phyloP scores from a whole-genome alignment of 179 eudicot species.

The Pouteria campechiana region DNA sequence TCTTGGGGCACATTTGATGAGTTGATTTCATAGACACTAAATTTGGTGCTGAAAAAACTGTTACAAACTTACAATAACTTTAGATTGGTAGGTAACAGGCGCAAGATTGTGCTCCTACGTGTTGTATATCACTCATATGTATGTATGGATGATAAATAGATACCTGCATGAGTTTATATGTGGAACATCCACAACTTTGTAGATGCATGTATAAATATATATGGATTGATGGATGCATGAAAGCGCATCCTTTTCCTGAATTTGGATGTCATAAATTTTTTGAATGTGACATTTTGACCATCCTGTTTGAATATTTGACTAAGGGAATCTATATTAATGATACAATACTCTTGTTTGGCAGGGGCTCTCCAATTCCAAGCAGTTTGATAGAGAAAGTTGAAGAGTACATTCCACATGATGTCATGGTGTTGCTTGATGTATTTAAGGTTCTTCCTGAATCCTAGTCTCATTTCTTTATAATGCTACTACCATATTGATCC shows the following conservation, averaged over 20 bases:
- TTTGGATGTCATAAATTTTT: background rate
- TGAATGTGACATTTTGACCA: background rate
- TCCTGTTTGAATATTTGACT: background rate
- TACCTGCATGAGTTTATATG: no score
- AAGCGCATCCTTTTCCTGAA: background rate
- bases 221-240: no score
- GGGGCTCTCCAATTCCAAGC: slow-evolving; percentile 86
- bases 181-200: no score
- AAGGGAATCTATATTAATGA: background rate
- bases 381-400: slow-evolving; percentile 59
- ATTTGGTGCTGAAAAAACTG: no score
- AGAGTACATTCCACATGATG: slow-evolving; percentile 74
- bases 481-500: background rate
- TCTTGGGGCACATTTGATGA: no score
- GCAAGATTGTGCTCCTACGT: no score
- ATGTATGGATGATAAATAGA: no score
- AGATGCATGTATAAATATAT: no score
- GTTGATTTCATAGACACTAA: no score
- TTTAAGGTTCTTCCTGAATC: slow-evolving; percentile 40
- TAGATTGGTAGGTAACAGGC: no score
- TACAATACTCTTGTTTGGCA: slow-evolving; percentile 13
- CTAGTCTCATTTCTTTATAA: background rate
- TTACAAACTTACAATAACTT: no score
- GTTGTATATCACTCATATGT: no score
- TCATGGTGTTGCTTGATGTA: slow-evolving; percentile 26